Percentiles rank a stretch among this genome's conserved stretches.
These are phyloP conservation scores for Endocalyx cinctus DNA, from an alignment of 2,329 filamentous ascomycete genomes.

Conservation along the genomic window DNA sequence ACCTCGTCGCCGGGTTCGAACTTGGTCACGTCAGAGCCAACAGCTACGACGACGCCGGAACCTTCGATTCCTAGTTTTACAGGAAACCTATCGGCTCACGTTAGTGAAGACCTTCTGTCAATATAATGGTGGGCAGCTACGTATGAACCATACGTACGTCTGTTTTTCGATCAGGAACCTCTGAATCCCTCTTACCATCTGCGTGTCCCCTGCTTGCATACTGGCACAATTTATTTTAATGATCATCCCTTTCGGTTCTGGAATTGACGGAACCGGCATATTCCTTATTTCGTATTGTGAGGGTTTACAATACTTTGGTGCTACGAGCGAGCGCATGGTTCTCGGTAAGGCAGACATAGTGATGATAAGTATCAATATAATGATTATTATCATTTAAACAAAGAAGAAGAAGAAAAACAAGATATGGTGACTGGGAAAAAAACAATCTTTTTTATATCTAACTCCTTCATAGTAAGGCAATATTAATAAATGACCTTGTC, in stretches of 20 bases:
- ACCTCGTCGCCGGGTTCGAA: slow-evolving; percentile 32
- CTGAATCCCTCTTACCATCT: slow-evolving; percentile 21
- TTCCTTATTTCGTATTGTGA: slow-evolving; percentile 34
- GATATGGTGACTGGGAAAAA: too few species aligned
- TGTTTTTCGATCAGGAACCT: slow-evolving; percentile 19
- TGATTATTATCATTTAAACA: neutral
- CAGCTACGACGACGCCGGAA: slow-evolving; percentile 26
- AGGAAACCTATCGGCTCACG: too few species aligned
- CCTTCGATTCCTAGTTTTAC: slow-evolving; percentile 20
- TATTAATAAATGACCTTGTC: too few species aligned
- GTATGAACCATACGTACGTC: slow-evolving; percentile 19
- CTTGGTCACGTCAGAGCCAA: slow-evolving; percentile 23
- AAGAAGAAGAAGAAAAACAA: too few species aligned
- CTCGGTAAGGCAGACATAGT: slow-evolving; percentile 28
- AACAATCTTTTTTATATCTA: too few species aligned
- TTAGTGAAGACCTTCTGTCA: slow-evolving; percentile 8
- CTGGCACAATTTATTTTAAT: slow-evolving; percentile 33
- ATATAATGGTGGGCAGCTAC: slow-evolving; percentile 4
- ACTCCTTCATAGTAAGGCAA: too few species aligned
- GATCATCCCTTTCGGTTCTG: slow-evolving; percentile 38
- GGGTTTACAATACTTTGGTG: slow-evolving; percentile 34
- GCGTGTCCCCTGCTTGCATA: slow-evolving; percentile 32
- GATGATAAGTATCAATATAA: neutral
- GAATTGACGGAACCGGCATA: slow-evolving; percentile 40
- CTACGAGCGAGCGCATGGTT: slow-evolving; percentile 41